Base-by-base conservation (phyloP, 768 basidiomycete genomes). In the Sporobolomyces phaffii region DNA sequence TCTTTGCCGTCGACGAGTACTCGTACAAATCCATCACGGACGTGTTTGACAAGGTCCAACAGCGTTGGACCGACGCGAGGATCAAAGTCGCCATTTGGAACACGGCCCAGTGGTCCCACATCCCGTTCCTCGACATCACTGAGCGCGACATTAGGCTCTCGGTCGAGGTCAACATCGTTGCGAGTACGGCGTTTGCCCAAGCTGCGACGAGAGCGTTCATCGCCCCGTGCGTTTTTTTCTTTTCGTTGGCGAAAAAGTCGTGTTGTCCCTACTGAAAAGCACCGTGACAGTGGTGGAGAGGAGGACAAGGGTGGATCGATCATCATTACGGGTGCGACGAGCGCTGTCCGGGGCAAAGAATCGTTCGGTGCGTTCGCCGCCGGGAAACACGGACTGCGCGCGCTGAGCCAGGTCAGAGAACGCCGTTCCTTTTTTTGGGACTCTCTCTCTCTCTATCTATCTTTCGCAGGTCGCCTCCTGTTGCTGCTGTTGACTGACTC, bases 261-360 rank as follows among this genome's bases (percentile, higher is more conserved):
- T n/a, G n/a, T n/a, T n/a, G n/a, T n/a, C n/a, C n/a, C n/a, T n/a
- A n/a, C n/a, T n/a, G n/a, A n/a, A n/a, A n/a, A n/a, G n/a, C 24
- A 14, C 11, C 2, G 20, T 1, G 2, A 38, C 36, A 57, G 54
- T 1, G 31, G 41, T 6, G 18, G 15, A 1, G 69, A 51, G 8
- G 47, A 31, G 5, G 58, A 64, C 5, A 31, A 31, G 14, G 65
- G 65, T 15, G 70, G 70, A 10, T 52, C 65, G 15, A 18, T 72
- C n/a, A 58, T 72, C 47, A 49, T 68, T 41, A 72, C 70, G 31
- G 70, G 65, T 18, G 70, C 70, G 31, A 72, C 70, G 22, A 34
- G 28, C 2, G 70, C 70, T 5, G 47, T 33, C 60, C n/a, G 70
- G 14, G 70, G 70, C 1, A 45, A 36, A 4, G 34, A 61, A 28